A percentile compares a stretch with the other conserved stretches of the same genome.
Evolutionary conservation across 169 alveolate genomes (phyloP).

Genomic region (Plasmodium gallinaceum): DNA sequence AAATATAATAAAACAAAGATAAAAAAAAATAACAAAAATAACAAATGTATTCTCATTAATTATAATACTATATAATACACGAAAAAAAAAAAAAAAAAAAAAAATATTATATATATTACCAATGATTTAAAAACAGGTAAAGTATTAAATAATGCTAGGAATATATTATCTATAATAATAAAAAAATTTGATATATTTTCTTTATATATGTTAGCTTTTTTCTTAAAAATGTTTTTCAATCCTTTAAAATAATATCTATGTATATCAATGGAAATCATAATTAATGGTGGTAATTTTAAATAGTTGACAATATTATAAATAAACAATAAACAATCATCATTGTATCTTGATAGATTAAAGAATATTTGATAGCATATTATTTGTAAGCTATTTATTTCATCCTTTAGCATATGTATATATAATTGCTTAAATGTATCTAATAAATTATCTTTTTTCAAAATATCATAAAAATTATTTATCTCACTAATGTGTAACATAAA

Average conservation of each 20-base stretch:
- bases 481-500: slow-evolving; percentile 71
- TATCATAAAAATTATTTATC: slow-evolving; percentile 57
- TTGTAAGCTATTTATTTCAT: slow-evolving; percentile 28
- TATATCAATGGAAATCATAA: slow-evolving; percentile 61
- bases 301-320: slow-evolving; percentile 18
- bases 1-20: not conserved
- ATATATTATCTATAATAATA: slow-evolving; percentile 25
- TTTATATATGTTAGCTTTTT: slow-evolving; percentile 29
- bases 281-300: slow-evolving; percentile 61
- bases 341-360: slow-evolving; percentile 40
- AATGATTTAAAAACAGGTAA: slow-evolving; percentile 43
- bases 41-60: not conserved
- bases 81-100: slow-evolving; percentile 1
- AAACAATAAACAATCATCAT: slow-evolving; percentile 25
- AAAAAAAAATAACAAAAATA: not conserved
- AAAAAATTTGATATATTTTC: slow-evolving; percentile 29
- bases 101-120: slow-evolving; percentile 40
- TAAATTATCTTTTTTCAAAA: slow-evolving; percentile 60
- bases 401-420: slow-evolving; percentile 40
- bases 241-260: slow-evolving; percentile 65
- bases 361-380: slow-evolving; percentile 43
- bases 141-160: slow-evolving; percentile 13
- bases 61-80: not conserved
- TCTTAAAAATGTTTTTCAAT: slow-evolving; percentile 44
- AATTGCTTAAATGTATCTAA: slow-evolving; percentile 27